Evolutionary conservation across 2,329 filamentous ascomycete species (phyloP).

Genomic region (Geosmithia morbida): DNA sequence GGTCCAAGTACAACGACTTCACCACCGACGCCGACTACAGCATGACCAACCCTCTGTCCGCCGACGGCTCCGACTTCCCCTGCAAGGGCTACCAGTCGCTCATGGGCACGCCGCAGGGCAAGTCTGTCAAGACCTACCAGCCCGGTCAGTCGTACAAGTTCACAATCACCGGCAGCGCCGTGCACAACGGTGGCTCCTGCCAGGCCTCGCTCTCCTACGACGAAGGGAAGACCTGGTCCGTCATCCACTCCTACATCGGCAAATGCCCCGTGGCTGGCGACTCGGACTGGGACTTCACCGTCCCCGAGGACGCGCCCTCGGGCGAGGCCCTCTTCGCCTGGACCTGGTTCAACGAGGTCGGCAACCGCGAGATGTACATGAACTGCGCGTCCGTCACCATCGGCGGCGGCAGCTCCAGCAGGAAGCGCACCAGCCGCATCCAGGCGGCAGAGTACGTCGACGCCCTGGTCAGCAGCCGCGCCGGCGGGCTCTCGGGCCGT

Average conservation of each 20-base stretch:
- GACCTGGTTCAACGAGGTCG: constrained; percentile 65
- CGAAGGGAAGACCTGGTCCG: constrained; percentile 53
- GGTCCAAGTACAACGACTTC: constrained; percentile 36
- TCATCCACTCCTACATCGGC: constrained; percentile 44
- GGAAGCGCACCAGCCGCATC: constrained; percentile 10
- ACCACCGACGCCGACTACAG: constrained; percentile 48
- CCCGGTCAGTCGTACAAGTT: constrained; percentile 50
- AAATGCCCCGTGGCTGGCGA: constrained; percentile 29
- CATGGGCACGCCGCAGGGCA: constrained; percentile 31
- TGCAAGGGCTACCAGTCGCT: constrained; percentile 53
- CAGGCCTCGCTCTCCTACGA: constrained; percentile 66
- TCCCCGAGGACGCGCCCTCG: constrained; percentile 48
- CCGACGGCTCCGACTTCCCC: constrained; percentile 51
- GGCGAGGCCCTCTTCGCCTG: constrained; percentile 55
- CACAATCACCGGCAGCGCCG: constrained; percentile 45
- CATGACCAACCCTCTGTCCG: constrained; percentile 52
- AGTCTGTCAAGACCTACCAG: constrained; percentile 43
- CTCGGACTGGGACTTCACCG: constrained; percentile 46
- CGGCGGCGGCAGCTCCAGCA: constrained; percentile 15
- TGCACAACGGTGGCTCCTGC: constrained; percentile 59
- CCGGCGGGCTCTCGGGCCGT: constrained; percentile 32
- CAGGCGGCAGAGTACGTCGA: neutral
- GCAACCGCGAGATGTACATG: constrained; percentile 80
- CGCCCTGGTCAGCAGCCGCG: constrained; percentile 3
- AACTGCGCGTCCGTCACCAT: constrained; percentile 64